Base-by-base conservation (phyloP, 176 grass and related monocot species). In the Rhynchospora tenuis region DNA sequence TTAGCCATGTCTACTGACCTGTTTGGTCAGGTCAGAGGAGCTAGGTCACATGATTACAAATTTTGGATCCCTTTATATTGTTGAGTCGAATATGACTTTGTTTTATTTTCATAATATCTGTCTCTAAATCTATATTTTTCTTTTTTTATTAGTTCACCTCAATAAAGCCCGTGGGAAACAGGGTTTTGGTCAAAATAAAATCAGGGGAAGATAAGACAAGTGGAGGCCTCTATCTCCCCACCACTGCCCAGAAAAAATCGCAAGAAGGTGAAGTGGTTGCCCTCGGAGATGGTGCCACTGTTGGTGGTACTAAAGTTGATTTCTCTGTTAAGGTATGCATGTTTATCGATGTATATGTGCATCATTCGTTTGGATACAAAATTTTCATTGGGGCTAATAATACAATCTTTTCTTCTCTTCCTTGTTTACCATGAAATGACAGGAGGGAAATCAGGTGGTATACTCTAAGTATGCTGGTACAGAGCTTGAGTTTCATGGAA, bases 391-490 rank as follows among this genome's bases (percentile, higher is more conserved):
- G 50, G 38, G 22, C 23, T 82, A 82, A 20, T 27, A 9, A 16
- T 62, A 50, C 28, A 44, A 63, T 67, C 0, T n/a, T 65, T 48
- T 27, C 11, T 23, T 66, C 26, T 51, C 28, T 82, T 63, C 14
- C 78, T 63, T 22, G 8, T 82, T 22, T 52, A 48, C 12, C 14
- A 13, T 65, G n/a, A 28, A 50, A 82, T 77, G 50, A 26, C 80
- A 97, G 94, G 54, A 83, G 80, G 92, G 94, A 52, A 83, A 89
- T 59, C 86, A 94, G 87, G 90, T 97, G 80, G 54, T 97, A 31
- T 94, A 94, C 83, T 92, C 89, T 0, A 97, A 92, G 83, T 97
- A 94, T 10, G 87, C 94, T 38, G 94, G 94, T 33, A 97, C 90
- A 46, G 94, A 97, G 82, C 86, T 97, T 29, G 89, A 97, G 85